A percentile compares a stretch with the other conserved stretches of the same genome.
Evolutionary conservation across 805 yeast species (phyloP).

Genomic region (Pichia californica): DNA sequence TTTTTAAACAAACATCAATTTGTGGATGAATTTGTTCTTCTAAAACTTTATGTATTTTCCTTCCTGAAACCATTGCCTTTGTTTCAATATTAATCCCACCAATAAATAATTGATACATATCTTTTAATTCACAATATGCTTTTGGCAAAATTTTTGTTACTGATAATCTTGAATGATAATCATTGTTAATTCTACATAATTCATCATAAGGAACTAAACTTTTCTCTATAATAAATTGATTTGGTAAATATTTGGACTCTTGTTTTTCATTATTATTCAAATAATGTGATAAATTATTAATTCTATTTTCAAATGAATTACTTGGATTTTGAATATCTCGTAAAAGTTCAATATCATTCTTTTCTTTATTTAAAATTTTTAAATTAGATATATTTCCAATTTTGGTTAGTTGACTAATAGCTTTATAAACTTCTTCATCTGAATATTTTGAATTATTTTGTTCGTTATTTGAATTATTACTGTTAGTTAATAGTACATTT

Average conservation of each 20-base stretch:
- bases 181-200: neutral
- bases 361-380: neutral
- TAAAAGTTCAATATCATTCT: neutral
- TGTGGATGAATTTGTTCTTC: slow-evolving; percentile 43
- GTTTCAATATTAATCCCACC: slow-evolving; percentile 28
- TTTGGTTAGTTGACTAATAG: neutral
- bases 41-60: slow-evolving; percentile 37
- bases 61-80: slow-evolving; percentile 41
- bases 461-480: no score
- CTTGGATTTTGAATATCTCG: no score
- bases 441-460: neutral
- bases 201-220: slow-evolving; percentile 10
- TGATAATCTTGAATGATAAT: slow-evolving; percentile 33
- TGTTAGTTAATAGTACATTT: no score
- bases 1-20: slow-evolving; percentile 11
- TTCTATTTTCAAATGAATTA: neutral
- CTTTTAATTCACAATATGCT: slow-evolving; percentile 64
- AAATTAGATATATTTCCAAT: no score
- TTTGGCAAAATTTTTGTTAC: slow-evolving; percentile 56
- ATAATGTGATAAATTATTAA: slow-evolving; percentile 1
- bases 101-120: slow-evolving; percentile 45
- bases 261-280: neutral
- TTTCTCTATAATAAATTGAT: neutral
- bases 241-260: slow-evolving; percentile 3
- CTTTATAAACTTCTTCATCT: neutral